These are phyloP conservation scores for Tephrocybe rancida DNA, from an alignment of 768 basidiomycete genomes.

Conservation along the genomic window DNA sequence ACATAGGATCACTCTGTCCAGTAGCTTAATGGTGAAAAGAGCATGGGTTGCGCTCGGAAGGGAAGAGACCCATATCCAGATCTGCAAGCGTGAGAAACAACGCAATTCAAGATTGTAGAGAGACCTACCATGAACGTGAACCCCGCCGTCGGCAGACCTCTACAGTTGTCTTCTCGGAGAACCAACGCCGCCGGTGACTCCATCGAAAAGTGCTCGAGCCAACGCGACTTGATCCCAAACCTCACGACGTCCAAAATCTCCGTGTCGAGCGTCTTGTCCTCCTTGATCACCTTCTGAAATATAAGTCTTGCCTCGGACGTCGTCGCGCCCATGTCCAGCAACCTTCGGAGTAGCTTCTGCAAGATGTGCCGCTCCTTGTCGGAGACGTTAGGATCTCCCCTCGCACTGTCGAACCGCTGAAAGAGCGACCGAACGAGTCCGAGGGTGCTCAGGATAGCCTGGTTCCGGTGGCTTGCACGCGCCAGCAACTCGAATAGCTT, in stretches of 20 bases:
- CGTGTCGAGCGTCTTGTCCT: constrained; percentile 52
- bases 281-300: constrained; percentile 57
- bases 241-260: constrained; percentile 75
- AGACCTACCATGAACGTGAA: constrained; percentile 71
- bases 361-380: constrained; percentile 58
- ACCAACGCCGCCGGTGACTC: constrained; percentile 56
- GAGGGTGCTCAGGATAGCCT: constrained; percentile 62
- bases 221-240: constrained; percentile 70
- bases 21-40: constrained; percentile 39
- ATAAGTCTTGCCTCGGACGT: constrained; percentile 65
- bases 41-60: constrained; percentile 36
- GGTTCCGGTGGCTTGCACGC: constrained; percentile 66
- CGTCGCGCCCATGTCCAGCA: constrained; percentile 76
- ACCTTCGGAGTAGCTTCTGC: constrained; percentile 63
- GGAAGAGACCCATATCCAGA: constrained; percentile 51
- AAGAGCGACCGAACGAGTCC: constrained; percentile 59
- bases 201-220: constrained; percentile 80
- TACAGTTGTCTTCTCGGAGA: constrained; percentile 47
- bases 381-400: constrained; percentile 22
- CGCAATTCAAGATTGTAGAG: background rate
- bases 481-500: constrained; percentile 68
- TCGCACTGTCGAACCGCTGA: constrained; percentile 39
- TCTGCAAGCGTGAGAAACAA: constrained; percentile 27
- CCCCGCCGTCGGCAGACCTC: constrained; percentile 60
- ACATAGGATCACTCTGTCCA: constrained; percentile 35